Conservation (phyloP, 1,139 yeast genomes). For the Hyphopichia pseudoburtonii region DNA sequence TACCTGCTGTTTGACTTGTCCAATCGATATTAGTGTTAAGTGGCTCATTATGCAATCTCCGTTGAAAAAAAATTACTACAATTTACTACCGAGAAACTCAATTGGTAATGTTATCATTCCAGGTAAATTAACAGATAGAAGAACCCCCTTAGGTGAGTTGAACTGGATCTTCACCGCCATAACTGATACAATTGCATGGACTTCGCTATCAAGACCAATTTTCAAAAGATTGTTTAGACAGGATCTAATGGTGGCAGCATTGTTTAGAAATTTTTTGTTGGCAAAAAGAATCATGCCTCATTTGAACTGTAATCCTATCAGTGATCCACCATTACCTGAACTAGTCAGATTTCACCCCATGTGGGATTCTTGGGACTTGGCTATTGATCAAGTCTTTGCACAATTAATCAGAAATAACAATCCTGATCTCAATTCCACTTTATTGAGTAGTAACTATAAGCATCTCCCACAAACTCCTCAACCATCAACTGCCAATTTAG, state of each 20-base stretch:
- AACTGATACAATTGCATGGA: slow-evolving; percentile 98
- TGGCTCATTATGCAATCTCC: slow-evolving; percentile 91
- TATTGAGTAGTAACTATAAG: slow-evolving; percentile 2
- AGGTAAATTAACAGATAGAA: slow-evolving; percentile 85
- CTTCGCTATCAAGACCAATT: slow-evolving; percentile 80
- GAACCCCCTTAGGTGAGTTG: slow-evolving; percentile 94
- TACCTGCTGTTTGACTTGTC: slow-evolving; percentile 93
- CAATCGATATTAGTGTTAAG: slow-evolving; percentile 88
- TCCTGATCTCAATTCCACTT: slow-evolving; percentile 19
- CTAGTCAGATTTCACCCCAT: slow-evolving; percentile 77
- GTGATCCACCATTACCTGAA: slow-evolving; percentile 92
- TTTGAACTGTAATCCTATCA: slow-evolving; percentile 89
- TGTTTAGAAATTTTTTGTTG: slow-evolving; percentile 84
- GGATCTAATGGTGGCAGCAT: slow-evolving; percentile 94
- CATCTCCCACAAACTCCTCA: slow-evolving; percentile 8
- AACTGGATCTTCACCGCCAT: slow-evolving; percentile 98
- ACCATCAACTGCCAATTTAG: slow-evolving; percentile 19
- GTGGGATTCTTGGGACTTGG: slow-evolving; percentile 99
- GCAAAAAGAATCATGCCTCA: slow-evolving; percentile 96
- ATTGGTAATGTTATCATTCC: slow-evolving; percentile 74
- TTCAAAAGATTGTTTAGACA: slow-evolving; percentile 91
- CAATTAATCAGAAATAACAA: slow-evolving; percentile 51
- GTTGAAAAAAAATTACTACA: slow-evolving; percentile 61
- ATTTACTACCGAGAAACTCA: slow-evolving; percentile 48
- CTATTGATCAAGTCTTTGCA: slow-evolving; percentile 88